Base-by-base conservation (phyloP, 352 stramenopile species). In the Globisporangium acanthophoron region DNA sequence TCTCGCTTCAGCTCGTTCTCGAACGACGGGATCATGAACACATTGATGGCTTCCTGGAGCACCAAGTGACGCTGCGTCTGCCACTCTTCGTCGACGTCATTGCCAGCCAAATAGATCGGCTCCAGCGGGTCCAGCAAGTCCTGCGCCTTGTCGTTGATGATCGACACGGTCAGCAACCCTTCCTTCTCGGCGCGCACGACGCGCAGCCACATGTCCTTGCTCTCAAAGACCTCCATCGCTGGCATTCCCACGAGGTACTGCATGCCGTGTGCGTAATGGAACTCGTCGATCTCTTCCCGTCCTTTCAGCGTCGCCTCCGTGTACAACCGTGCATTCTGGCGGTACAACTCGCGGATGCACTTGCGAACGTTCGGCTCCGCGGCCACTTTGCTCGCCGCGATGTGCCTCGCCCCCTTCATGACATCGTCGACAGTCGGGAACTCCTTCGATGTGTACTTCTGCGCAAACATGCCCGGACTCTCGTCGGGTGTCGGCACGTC, bases 171-270 rank as follows among this genome's bases (percentile, higher is more conserved):
- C 53, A 96, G 21, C 24, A 94, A 56, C 1, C 83, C 87, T 78
- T 96, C 87, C 56, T 96, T 94, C 60, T 96, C 85, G 9, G 78
- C 87, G 33, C 86, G 81, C 40, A 70, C 65, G 11, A 96, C 64
- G 51, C 84, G 81, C 49, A 96, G 51, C 81, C 81, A 96, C 64
- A 94, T 51, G 54, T 91, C 83, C 24, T 75, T 80, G 33, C 70
- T 75, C 41, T 87, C 78, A 47, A 94, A 77, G 12, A 91, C 66
- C 24, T 96, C 85, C 40, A 82, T 57, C n/a, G 86, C 78, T n/a
- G 83, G 80, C 85, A 94, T 94, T 11, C 80, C 82, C 9, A 80
- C 73, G 35, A 96, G 75, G 51, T 96, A 96, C 64, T 96, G 87
- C 29, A 96, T 58, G 27, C 87, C 87, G 44, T 96, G 83, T 5